Evolutionary conservation across 2,329 filamentous ascomycete genomes (phyloP).

Genomic region (Pseudopyricularia cyperi): DNA sequence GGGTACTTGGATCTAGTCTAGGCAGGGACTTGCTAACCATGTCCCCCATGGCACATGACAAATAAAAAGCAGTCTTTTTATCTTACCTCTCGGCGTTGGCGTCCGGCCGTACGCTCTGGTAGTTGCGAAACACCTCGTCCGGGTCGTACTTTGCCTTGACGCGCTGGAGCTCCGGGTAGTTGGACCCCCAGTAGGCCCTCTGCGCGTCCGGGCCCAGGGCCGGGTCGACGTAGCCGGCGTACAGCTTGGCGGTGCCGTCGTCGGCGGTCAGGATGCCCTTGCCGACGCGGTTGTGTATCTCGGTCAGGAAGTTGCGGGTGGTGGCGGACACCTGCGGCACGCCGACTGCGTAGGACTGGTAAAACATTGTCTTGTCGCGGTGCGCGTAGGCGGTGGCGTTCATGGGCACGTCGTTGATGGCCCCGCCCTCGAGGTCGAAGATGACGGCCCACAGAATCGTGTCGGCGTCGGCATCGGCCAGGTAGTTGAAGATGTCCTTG

Average conservation of each 20-base stretch:
- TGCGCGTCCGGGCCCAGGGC: conserved; percentile 27
- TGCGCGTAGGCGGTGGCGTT: conserved; percentile 50
- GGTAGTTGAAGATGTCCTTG: conserved; percentile 36
- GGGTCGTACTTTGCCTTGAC: conserved; percentile 42
- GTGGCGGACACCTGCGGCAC: conserved; percentile 28
- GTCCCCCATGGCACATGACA: background rate
- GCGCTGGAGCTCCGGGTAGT: conserved; percentile 29
- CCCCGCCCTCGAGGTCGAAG: conserved; percentile 49
- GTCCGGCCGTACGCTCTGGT: conserved; percentile 31
- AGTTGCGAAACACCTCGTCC: conserved; percentile 42
- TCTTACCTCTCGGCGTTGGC: background rate
- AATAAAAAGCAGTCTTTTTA: background rate
- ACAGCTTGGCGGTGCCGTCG: conserved; percentile 29
- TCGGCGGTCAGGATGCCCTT: conserved; percentile 16
- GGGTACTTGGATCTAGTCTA: no score
- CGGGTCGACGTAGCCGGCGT: conserved; percentile 51
- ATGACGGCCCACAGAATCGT: conserved; percentile 47
- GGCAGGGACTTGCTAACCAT: background rate
- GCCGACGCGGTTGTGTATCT: conserved; percentile 31
- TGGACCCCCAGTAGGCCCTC: conserved; percentile 40
- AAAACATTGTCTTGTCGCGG: conserved; percentile 50
- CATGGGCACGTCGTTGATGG: conserved; percentile 38
- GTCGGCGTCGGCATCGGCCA: conserved; percentile 33
- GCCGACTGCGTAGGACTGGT: conserved; percentile 47
- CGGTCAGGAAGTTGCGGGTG: conserved; percentile 36